A percentile compares a stretch with the other conserved stretches of the same genome.
Conservation (phyloP, 345 rosid species). For the Geranium rotundifolium region DNA sequence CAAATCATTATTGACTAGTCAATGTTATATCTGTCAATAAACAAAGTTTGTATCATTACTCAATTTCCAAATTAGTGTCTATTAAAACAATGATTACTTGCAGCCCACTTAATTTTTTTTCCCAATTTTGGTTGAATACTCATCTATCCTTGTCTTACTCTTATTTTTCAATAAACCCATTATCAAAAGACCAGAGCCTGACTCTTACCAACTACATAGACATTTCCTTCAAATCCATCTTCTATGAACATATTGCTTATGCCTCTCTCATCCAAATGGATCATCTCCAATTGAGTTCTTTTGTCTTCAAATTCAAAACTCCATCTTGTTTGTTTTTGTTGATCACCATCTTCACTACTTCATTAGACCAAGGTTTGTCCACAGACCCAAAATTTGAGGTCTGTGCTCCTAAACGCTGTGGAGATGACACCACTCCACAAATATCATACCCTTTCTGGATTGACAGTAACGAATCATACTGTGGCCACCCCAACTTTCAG, state of each 20-base stretch:
- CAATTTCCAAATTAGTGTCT: too few relatives aligned
- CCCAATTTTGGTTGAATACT: constrained; percentile 4
- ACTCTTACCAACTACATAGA: constrained; percentile 16
- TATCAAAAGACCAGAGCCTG: neutral
- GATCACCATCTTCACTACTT: constrained; percentile 13
- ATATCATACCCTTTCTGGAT: constrained; percentile 44
- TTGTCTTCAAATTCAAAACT: constrained; percentile 1
- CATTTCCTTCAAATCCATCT: constrained; percentile 8
- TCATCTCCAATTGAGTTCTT: constrained; percentile 9
- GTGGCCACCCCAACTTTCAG: constrained; percentile 41
- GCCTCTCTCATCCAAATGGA: neutral
- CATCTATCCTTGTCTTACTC: constrained; percentile 4
- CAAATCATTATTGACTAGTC: too few relatives aligned
- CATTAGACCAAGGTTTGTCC: constrained; percentile 11
- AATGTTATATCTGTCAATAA: too few relatives aligned
- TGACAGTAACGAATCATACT: constrained; percentile 20
- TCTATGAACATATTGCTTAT: constrained; percentile 1
- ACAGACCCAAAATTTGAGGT: constrained; percentile 27
- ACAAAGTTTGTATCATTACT: neutral
- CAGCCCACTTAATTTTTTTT: too few relatives aligned
- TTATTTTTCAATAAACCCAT: neutral
- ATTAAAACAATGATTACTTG: too few relatives aligned
- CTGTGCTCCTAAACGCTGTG: constrained; percentile 39
- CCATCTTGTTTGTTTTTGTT: neutral
- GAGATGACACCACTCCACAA: constrained; percentile 26